Base-by-base conservation (phyloP, 2,329 filamentous ascomycete genomes). In the Colletotrichum magnum region DNA sequence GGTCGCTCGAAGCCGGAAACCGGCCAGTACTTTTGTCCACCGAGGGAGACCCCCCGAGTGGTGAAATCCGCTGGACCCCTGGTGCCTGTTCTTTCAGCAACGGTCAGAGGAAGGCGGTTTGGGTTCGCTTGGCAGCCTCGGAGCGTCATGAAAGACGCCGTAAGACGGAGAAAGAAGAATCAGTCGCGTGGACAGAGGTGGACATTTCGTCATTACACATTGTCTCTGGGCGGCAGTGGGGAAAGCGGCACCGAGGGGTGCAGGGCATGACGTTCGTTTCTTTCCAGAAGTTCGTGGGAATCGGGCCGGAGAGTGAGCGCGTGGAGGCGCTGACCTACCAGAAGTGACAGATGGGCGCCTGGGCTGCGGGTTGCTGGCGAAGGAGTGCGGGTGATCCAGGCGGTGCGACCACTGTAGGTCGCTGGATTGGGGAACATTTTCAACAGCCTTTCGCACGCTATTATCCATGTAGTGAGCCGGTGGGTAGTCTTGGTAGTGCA, bases 221-320 rank as follows among this genome's bases (percentile, higher is more conserved):
- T 28, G 39, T 70, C 24, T 41, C 53, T 58, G 36, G 28, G 45
- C 39, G 52, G 36, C 41, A 51, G 64, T 51, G 64, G 64, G 41
- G 51, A 58, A 53, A 39, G 39, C 26, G 51, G 51, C 56, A 57
- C 62, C 56, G 57, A 69, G 36, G 41, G 45, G 48, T 64, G 58
- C 64, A 68, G 64, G 41, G 47, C 52, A 70, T 68, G 68, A 68
- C 64, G 64, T 68, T 48, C 36, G 32, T 58, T 53, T 64, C 45
- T 68, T 36, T 62, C 64, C 68, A 68, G 68, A 70, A 68, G 58
- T 64, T 70, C 58, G 52, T 58, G 36, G 58, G 58, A 70, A 59
- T 70, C 64, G 68, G 68, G 52, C 68, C 68, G 68, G 64, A 28
- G 64, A 68, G 52, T 52, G 52, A 68, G 52, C 57, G 63, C 32